Conservation (phyloP, 176 grass and related monocot species). For the Zea luxurians region DNA sequence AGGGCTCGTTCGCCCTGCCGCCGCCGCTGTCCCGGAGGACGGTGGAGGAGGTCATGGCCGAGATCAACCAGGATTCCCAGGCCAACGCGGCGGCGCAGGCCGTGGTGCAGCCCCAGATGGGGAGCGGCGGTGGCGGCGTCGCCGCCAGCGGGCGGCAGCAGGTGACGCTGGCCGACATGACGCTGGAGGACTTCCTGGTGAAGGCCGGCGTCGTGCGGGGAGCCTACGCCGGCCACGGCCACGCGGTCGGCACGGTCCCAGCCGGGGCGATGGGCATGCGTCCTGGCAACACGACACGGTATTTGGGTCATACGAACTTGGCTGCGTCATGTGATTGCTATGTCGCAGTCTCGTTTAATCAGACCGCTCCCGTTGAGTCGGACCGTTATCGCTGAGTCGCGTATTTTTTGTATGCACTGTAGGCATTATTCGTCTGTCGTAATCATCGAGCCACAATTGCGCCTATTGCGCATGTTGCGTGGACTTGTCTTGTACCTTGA, state of each 20-base stretch:
- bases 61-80: conserved; percentile 44
- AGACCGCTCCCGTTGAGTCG: too few species aligned
- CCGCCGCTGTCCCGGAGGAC: conserved; percentile 67
- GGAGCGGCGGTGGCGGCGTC: conserved; percentile 20
- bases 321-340: too few species aligned
- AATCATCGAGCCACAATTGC: too few species aligned
- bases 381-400: too few species aligned
- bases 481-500: too few species aligned
- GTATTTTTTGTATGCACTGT: too few species aligned
- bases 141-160: conserved; percentile 43
- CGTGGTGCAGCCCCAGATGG: conserved; percentile 28
- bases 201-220: conserved; percentile 76
- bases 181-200: conserved; percentile 88
- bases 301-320: too few species aligned
- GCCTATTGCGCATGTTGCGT: too few species aligned
- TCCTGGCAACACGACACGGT: too few species aligned
- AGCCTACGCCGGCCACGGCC: conserved; percentile 1
- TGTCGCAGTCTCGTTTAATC: too few species aligned
- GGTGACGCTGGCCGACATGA: conserved; percentile 82
- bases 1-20: conserved; percentile 69
- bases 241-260: conserved; percentile 36
- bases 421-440: too few species aligned
- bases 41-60: conserved; percentile 94
- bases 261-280: not conserved
- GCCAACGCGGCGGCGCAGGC: not conserved